Base-by-base conservation (phyloP, 805 yeast genomes). In the Hanseniaspora nectarophila region DNA sequence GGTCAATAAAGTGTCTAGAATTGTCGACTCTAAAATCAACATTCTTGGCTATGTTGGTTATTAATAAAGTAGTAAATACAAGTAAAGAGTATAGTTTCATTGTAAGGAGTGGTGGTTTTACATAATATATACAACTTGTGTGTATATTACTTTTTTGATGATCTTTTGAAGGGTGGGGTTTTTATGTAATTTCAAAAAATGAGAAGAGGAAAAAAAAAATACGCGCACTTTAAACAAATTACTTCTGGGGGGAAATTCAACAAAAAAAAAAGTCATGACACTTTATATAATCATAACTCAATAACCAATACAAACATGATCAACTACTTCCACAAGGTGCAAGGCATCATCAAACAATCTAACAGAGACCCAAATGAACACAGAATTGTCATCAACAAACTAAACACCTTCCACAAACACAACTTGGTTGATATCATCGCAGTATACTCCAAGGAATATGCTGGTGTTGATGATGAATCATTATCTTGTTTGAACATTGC, bases 391-490 rank as follows among this genome's bases (percentile, higher is more conserved):
- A 40, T 48, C 20, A 48, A 48, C 42, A 48, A 40, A 21, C 23
- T 48, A 10, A 48, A 48, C 40, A 21, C 34, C 2, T 48, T 48
- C 28, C 52, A 48, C 34, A 48, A 48, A 18, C 52, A 48, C 29
- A 48, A 48, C 40, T 9, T 48, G 3, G 8, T 24, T 10, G 52
- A 48, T 24, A 48, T 48, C 18, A 48, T 48, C 9, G 28, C 43
- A 7, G 40, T 48, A 3, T 48, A 48, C 21, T 37, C 50, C 1
- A 28, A 31, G 13, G 50, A 46, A 4, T 38, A 46, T n/a, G 7
- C 15, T 10, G 33, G 24, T 33, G 18, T 15, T 4, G 21, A 34
- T 1, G 28, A 24, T 6, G 2, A 16, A 10, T 12, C 23, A 13
- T 18, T 48, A 6, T 31, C 45, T 1, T 39, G 37, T 15, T 26